phyloP scores from a whole-genome alignment of 2,329 filamentous ascomycete species.

The Aspergillus glaucus region DNA sequence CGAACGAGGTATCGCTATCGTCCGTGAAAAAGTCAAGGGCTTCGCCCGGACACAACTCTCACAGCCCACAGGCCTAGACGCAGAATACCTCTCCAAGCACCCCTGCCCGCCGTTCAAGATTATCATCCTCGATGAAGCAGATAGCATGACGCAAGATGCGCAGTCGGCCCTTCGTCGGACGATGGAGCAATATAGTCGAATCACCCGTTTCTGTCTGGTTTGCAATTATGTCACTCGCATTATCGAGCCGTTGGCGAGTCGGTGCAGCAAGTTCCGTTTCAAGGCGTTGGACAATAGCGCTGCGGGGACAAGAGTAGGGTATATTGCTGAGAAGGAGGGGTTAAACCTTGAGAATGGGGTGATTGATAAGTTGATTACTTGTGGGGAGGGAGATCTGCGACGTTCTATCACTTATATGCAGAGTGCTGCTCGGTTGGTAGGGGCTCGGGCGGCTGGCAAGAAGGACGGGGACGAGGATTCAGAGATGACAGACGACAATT shows the following conservation, averaged over 20 bases:
- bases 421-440: conserved; percentile 82
- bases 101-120: conserved; percentile 98
- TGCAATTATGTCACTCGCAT: conserved; percentile 99
- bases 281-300: conserved; percentile 88
- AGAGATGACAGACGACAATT: conserved; percentile 53
- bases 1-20: conserved; percentile 94
- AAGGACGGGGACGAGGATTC: conserved; percentile 50
- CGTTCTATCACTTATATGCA: conserved; percentile 96
- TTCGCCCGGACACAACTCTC: conserved; percentile 94
- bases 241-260: conserved; percentile 87
- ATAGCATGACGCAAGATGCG: conserved; percentile 98
- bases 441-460: conserved; percentile 48
- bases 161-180: conserved; percentile 87
- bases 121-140: conserved; percentile 94
- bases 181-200: conserved; percentile 97
- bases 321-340: conserved; percentile 75
- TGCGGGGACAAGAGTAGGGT: conserved; percentile 68
- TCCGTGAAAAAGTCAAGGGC: conserved; percentile 96
- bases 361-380: conserved; percentile 74
- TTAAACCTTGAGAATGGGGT: conserved; percentile 72
- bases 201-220: conserved; percentile 93
- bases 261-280: conserved; percentile 96
- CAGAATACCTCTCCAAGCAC: conserved; percentile 61
- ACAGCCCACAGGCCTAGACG: conserved; percentile 63
- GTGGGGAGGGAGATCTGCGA: conserved; percentile 87